These are phyloP conservation scores for Aspergillus viridinutans DNA, from an alignment of 2,329 filamentous ascomycete genomes.

Conservation along the genomic window DNA sequence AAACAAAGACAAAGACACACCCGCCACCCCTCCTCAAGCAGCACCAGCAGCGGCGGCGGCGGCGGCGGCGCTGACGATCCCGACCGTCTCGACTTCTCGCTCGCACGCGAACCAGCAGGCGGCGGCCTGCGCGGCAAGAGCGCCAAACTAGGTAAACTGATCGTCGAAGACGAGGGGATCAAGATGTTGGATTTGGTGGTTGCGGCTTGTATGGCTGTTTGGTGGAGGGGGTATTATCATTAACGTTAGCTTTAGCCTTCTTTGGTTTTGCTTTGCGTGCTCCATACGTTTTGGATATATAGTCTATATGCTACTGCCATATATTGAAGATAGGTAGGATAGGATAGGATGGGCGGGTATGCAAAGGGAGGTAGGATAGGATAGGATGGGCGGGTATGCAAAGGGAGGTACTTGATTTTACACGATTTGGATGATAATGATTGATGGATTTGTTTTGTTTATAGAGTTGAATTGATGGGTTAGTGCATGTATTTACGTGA, in stretches of 20 bases:
- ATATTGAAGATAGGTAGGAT: not conserved
- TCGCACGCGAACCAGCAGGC: slow-evolving; percentile 79
- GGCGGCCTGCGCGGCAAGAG: slow-evolving; percentile 80
- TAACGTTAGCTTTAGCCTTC: slow-evolving; percentile 7
- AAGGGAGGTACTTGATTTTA: no score
- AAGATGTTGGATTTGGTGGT: slow-evolving; percentile 95
- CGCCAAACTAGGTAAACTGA: slow-evolving; percentile 89
- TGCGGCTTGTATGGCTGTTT: slow-evolving; percentile 84
- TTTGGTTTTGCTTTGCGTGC: slow-evolving; percentile 6
- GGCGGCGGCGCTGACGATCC: slow-evolving; percentile 14
- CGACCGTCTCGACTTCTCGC: slow-evolving; percentile 62
- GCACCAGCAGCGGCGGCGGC: slow-evolving; percentile 21
- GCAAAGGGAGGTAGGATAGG: not conserved
- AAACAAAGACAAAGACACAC: slow-evolving; percentile 5
- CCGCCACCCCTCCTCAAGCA: slow-evolving; percentile 30
- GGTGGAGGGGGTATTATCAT: slow-evolving; percentile 77
- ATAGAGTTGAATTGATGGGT: not conserved
- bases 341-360: not conserved
- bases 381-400: not conserved
- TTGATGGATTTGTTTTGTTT: not conserved
- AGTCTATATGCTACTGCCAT: not conserved
- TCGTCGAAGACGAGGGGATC: slow-evolving; percentile 81
- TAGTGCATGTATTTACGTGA: not conserved
- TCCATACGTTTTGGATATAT: not conserved
- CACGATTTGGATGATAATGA: slow-evolving; percentile 1